Percentiles rank a stretch among this genome's conserved stretches.
Conservation (phyloP, 192 early-diverging fungal species). For the Mortierella hygrophila region DNA sequence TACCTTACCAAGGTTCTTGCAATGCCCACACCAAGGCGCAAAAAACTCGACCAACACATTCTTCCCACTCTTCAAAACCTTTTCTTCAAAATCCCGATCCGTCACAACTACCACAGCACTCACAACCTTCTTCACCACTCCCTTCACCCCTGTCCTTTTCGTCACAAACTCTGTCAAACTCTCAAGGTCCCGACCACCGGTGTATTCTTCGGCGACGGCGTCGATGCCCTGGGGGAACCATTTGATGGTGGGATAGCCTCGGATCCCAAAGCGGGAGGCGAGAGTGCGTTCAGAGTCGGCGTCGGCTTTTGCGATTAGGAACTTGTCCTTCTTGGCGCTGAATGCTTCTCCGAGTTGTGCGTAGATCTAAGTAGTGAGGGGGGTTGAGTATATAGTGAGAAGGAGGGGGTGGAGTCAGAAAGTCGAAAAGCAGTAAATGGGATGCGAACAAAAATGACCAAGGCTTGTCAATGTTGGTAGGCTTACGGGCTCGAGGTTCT, state of each 20-base stretch:
- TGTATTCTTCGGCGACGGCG: constrained; percentile 79
- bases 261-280: constrained; percentile 78
- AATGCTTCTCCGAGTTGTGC: constrained; percentile 84
- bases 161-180: constrained; percentile 77
- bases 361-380: constrained; percentile 60
- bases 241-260: constrained; percentile 91
- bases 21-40: constrained; percentile 92
- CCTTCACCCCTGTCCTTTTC: constrained; percentile 74
- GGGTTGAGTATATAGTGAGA: too few species aligned
- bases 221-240: constrained; percentile 87
- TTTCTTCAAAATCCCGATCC: constrained; percentile 77
- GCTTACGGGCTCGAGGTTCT: constrained; percentile 63
- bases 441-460: not conserved
- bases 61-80: constrained; percentile 75
- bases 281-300: constrained; percentile 85
- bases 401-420: too few species aligned
- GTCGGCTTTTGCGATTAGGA: constrained; percentile 92
- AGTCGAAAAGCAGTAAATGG: too few species aligned
- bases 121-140: constrained; percentile 73
- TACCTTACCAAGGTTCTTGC: constrained; percentile 62
- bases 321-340: constrained; percentile 68
- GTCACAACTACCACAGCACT: constrained; percentile 78
- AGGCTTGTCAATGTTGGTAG: too few species aligned
- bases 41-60: constrained; percentile 92
- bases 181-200: constrained; percentile 82